A percentile compares a stretch with the other conserved stretches of the same genome.
Conservation (phyloP, 306 rosid genomes). For the Inga oerstediana region DNA sequence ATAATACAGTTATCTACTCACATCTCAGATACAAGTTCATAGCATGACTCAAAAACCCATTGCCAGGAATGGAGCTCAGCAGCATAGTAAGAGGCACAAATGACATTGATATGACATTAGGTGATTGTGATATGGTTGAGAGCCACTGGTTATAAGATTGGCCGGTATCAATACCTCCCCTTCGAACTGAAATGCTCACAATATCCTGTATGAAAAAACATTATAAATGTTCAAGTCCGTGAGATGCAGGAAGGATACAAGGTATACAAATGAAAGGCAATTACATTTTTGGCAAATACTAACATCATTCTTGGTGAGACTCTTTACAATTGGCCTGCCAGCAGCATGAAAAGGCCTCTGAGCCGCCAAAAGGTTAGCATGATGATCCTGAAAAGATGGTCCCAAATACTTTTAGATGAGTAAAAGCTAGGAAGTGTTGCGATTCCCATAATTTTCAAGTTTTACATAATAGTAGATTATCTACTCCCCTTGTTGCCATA, state of each 20-base stretch:
- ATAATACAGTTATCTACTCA: slow-evolving; percentile 42
- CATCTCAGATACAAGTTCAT: slow-evolving; percentile 91
- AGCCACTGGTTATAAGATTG: slow-evolving; percentile 85
- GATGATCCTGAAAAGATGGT: slow-evolving; percentile 56
- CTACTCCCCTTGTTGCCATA: background rate
- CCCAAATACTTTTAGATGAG: slow-evolving; percentile 9
- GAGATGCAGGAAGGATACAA: slow-evolving; percentile 12
- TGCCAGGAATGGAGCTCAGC: slow-evolving; percentile 67
- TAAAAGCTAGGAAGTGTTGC: background rate
- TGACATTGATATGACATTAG: slow-evolving; percentile 76
- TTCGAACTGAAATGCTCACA: slow-evolving; percentile 54
- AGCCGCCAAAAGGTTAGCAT: slow-evolving; percentile 35
- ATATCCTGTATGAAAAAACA: slow-evolving; percentile 54
- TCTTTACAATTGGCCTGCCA: slow-evolving; percentile 49
- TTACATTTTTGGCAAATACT: slow-evolving; percentile 35
- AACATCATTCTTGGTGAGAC: slow-evolving; percentile 70
- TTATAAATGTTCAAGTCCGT: slow-evolving; percentile 16
- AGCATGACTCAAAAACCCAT: slow-evolving; percentile 82
- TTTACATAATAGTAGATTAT: background rate
- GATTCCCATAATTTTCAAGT: background rate
- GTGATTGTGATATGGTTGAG: slow-evolving; percentile 74
- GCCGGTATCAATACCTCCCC: slow-evolving; percentile 70
- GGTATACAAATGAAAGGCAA: slow-evolving; percentile 13
- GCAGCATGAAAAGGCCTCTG: slow-evolving; percentile 38
- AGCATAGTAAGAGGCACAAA: slow-evolving; percentile 90